Conservation (phyloP, 495 filamentous ascomycete genomes). For the Amphirosellinia nigrospora region DNA sequence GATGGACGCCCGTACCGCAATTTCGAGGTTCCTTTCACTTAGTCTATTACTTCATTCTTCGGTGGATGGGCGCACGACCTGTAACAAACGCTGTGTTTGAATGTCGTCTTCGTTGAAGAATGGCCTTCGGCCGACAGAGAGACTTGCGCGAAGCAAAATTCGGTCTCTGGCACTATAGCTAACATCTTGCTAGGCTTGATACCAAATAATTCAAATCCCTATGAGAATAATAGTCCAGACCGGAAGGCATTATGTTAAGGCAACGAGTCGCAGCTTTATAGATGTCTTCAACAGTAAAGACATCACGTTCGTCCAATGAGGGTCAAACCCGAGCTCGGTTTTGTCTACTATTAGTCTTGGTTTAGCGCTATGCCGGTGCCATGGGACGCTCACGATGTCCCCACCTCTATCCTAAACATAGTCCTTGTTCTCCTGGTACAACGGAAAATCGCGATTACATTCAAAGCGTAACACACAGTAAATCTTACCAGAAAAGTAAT, state of each 20-base stretch:
- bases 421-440: neutral
- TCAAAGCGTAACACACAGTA: neutral
- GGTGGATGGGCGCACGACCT: slow-evolving; percentile 27
- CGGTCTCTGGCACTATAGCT: neutral
- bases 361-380: slow-evolving; percentile 17
- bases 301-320: slow-evolving; percentile 5
- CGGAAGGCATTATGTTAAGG: neutral
- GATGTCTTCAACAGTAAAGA: neutral
- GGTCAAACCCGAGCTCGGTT: slow-evolving; percentile 26
- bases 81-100: slow-evolving; percentile 16
- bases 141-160: slow-evolving; percentile 2
- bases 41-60: slow-evolving; percentile 33
- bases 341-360: neutral
- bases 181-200: slow-evolving; percentile 9
- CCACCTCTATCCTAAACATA: neutral
- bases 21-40: slow-evolving; percentile 51
- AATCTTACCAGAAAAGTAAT: neutral
- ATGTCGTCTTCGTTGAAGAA: slow-evolving; percentile 2
- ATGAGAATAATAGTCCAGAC: neutral
- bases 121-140: neutral
- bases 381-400: slow-evolving; percentile 5
- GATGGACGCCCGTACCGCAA: slow-evolving; percentile 56
- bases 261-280: slow-evolving; percentile 20
- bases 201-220: neutral
- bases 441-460: neutral